These are phyloP conservation scores for Vanrija sp. DNA, from an alignment of 1,284 basidiomycete genomes.

Conservation along the genomic window DNA sequence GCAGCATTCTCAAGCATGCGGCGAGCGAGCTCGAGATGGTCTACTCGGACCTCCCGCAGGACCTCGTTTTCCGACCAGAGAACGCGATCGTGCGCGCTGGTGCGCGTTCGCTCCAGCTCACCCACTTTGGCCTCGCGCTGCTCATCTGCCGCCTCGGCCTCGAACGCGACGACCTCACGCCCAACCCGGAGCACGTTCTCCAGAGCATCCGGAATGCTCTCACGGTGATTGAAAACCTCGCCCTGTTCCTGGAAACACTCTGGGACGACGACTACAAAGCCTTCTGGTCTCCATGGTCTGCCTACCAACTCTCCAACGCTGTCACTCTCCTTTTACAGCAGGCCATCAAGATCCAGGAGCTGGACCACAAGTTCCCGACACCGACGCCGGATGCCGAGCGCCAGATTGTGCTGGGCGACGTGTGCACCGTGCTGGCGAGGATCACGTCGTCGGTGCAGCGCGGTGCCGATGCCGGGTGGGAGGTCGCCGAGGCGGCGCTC, in stretches of 20 bases:
- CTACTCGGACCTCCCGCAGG: constrained; percentile 11
- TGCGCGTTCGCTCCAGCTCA: constrained; percentile 10
- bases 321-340: constrained; percentile 15
- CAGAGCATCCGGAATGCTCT: constrained; percentile 4
- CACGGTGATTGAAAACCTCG: constrained; percentile 7
- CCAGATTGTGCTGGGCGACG: neutral
- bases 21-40: constrained; percentile 14
- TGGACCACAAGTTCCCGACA: neutral
- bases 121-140: constrained; percentile 11
- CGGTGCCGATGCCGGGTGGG: constrained; percentile 3
- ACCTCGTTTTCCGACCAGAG: constrained; percentile 7
- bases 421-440: constrained; percentile 3
- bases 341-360: constrained; percentile 10
- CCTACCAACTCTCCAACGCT: constrained; percentile 14
- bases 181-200: constrained; percentile 1
- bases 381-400: neutral
- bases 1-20: constrained; percentile 8
- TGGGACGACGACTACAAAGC: constrained; percentile 3
- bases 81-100: neutral
- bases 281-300: constrained; percentile 14
- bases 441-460: constrained; percentile 6
- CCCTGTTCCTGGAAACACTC: constrained; percentile 7
- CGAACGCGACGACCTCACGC: constrained; percentile 14
- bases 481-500: constrained; percentile 11
- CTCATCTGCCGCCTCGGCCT: constrained; percentile 18